phyloP scores from a whole-genome alignment of 257 asterid species.

The Solanum peruvianum region DNA sequence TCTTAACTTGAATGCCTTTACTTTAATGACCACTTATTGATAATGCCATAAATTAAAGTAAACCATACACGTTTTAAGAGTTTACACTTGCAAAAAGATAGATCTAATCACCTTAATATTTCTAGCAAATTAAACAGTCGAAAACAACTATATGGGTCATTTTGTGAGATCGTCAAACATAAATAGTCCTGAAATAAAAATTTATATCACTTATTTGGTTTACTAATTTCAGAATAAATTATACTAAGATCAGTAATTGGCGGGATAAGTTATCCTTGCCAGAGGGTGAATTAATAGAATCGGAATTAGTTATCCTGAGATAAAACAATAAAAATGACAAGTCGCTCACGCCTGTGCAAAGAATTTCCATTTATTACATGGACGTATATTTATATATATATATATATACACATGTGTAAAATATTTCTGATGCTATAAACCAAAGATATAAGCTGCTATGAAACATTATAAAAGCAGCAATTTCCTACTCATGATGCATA shows the following conservation, averaged over 20 bases:
- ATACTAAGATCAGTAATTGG: background rate
- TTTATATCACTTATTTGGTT: background rate
- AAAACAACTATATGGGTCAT: no score
- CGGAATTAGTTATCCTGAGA: background rate
- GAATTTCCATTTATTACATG: background rate
- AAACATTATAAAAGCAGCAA: background rate
- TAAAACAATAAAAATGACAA: background rate
- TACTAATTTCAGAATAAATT: background rate
- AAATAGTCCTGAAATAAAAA: background rate
- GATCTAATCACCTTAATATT: background rate
- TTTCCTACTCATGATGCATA: constrained; percentile 14
- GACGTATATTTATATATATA: background rate
- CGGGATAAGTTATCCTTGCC: background rate
- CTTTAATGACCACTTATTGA: background rate
- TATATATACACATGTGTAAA: background rate
- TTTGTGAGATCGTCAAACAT: no score
- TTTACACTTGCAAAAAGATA: background rate
- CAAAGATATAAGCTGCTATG: background rate
- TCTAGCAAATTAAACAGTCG: background rate
- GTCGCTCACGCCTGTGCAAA: background rate
- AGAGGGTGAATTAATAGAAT: background rate
- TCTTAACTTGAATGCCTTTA: background rate
- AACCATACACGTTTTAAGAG: background rate
- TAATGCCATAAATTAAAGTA: background rate
- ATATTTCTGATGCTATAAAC: background rate